Percentiles rank a stretch among this genome's conserved stretches.
These are phyloP conservation scores for Aspergillus cejpii DNA, from an alignment of 2,329 filamentous ascomycete genomes.

Conservation along the genomic window DNA sequence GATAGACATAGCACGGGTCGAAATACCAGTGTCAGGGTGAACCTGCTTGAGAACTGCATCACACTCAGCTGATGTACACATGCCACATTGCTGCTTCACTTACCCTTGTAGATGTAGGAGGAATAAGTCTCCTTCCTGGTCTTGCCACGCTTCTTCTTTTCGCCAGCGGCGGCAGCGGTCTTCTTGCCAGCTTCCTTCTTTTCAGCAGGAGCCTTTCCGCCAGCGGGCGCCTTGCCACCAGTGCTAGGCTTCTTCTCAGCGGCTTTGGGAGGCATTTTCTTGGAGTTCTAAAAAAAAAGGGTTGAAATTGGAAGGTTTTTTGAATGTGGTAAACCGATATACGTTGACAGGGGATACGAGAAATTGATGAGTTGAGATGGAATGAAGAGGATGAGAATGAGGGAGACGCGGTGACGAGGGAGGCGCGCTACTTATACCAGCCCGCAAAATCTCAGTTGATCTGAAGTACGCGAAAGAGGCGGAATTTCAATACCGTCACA, in stretches of 20 bases:
- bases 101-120: constrained; percentile 99
- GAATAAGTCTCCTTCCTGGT: constrained; percentile 99
- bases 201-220: constrained; percentile 76
- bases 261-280: constrained; percentile 93
- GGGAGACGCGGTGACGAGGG: constrained; percentile 38
- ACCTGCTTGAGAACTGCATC: constrained; percentile 94
- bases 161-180: constrained; percentile 76
- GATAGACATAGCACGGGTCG: constrained; percentile 99
- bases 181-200: constrained; percentile 99
- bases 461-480: constrained; percentile 38
- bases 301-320: too few relatives aligned
- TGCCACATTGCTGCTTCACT: constrained; percentile 26
- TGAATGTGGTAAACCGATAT: too few relatives aligned
- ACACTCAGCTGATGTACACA: constrained; percentile 18
- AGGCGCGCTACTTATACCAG: constrained; percentile 43
- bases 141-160: constrained; percentile 99
- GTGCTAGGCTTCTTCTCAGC: constrained; percentile 95
- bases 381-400: constrained; percentile 31
- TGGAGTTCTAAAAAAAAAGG: constrained; percentile 25
- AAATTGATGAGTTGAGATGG: constrained; percentile 31
- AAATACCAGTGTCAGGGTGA: constrained; percentile 99
- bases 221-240: constrained; percentile 84
- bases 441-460: constrained; percentile 40
- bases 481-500: constrained; percentile 44
- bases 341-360: constrained; percentile 13